Evolutionary conservation across 176 grass and related monocot species (phyloP), one percentile per base, ranked within the genome.

Genomic region (Thalia dealbata): DNA sequence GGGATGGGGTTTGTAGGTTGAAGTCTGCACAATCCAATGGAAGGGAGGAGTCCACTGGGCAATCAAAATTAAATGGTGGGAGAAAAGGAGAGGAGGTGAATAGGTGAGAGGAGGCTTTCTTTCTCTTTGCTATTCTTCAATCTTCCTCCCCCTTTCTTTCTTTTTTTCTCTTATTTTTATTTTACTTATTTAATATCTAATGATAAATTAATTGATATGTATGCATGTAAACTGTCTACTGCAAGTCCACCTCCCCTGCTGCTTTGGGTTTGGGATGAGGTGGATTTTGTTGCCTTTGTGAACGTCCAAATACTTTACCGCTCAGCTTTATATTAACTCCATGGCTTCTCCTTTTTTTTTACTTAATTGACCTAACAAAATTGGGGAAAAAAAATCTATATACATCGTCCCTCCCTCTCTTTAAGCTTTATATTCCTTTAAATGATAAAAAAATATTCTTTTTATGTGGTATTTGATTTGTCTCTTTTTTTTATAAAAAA

Each of bases 11-110:
- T 43, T 69, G 29, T 58, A 69, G 64, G 65, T 18, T 25, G 45
- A 60, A 76, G 50, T 66, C 44, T 76, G 74, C 64, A 76, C 64
- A 79, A 79, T 79, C 67, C 77, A 79, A 63, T 79, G 77, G 77
- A 78, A 60, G 52, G 35, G 67, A 79, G 67, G 58, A 62, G 38
- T 61, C 77, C 77, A 71, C 27, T 70, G 15, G 52, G 67, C 38
- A 62, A 79, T 71, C 67, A 79, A 79, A 58, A 61, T 79, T 61
- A 71, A 79, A 61, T 69, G 77, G 66, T 10, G 23, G 16, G 54
- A 51, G 38, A 71, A 71, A 79, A 71, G 77, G 55, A 79, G 76
- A 78, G 67, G 77, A 79, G 52, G 67, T 79, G 54, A 79, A 78
- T 61, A 32, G 52, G 38, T 79, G 67, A 18, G 54, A 30, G 48